Conservation (phyloP, 345 rosid genomes). For the Salix brachista region DNA sequence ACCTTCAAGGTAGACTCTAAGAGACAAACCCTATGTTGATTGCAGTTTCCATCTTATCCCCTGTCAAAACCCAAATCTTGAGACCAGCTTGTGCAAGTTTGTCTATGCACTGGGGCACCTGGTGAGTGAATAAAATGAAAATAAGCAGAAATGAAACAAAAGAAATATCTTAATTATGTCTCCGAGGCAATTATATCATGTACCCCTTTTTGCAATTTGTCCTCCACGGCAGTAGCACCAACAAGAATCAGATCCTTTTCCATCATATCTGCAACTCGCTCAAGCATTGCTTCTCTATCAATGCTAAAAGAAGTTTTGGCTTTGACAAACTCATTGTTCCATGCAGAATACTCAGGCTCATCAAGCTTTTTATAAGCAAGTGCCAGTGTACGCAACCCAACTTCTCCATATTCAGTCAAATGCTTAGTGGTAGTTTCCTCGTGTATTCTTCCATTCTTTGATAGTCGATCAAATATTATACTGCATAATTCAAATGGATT, state of each 20-base stretch:
- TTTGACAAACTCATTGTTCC: slow-evolving; percentile 76
- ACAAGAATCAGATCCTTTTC: slow-evolving; percentile 84
- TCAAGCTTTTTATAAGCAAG: slow-evolving; percentile 72
- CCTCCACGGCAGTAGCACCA: slow-evolving; percentile 99
- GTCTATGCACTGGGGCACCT: slow-evolving; percentile 99
- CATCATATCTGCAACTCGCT: slow-evolving; percentile 70
- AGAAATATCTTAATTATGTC: slow-evolving; percentile 3
- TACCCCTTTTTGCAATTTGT: slow-evolving; percentile 96
- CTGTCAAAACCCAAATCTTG: slow-evolving; percentile 96
- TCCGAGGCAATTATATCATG: slow-evolving; percentile 9
- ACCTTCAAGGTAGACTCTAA: background rate
- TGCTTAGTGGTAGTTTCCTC: slow-evolving; percentile 64
- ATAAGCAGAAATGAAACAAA: slow-evolving; percentile 20
- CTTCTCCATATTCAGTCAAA: slow-evolving; percentile 93
- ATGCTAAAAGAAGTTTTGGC: slow-evolving; percentile 79
- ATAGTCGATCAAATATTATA: slow-evolving; percentile 81
- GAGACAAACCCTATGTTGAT: slow-evolving; percentile 87
- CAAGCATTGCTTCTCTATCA: slow-evolving; percentile 76
- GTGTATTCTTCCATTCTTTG: slow-evolving; percentile 68
- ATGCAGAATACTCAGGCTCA: slow-evolving; percentile 65
- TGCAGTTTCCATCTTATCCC: slow-evolving; percentile 99
- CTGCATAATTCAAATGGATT: slow-evolving; percentile 39
- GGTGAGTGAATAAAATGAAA: slow-evolving; percentile 14
- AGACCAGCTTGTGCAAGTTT: slow-evolving; percentile 98
- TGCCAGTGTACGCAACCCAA: slow-evolving; percentile 81